phyloP scores from a whole-genome alignment of 306 rosid species.

The Begonia fuchsioides region DNA sequence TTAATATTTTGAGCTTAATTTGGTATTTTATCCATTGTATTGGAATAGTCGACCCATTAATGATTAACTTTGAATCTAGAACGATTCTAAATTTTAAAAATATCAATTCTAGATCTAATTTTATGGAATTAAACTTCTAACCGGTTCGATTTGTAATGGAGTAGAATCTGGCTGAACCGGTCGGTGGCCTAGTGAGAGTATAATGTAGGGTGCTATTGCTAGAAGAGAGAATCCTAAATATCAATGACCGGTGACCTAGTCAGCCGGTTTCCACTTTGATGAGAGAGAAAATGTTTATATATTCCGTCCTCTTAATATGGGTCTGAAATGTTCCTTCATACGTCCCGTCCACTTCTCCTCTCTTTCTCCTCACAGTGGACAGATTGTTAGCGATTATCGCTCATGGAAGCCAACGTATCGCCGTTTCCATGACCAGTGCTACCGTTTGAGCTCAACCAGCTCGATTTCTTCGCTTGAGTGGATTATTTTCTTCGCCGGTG shows the following conservation, averaged over 20 bases:
- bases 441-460: background rate
- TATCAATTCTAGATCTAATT: no score
- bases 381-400: slow-evolving; percentile 20
- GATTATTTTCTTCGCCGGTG: slow-evolving; percentile 18
- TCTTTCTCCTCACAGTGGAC: slow-evolving; percentile 16
- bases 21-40: no score
- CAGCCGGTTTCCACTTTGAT: slow-evolving; percentile 22
- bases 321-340: slow-evolving; percentile 35
- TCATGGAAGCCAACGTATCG: slow-evolving; percentile 2
- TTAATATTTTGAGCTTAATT: no score
- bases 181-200: slow-evolving; percentile 4
- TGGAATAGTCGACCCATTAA: no score
- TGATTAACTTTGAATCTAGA: no score
- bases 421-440: background rate
- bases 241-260: slow-evolving; percentile 42
- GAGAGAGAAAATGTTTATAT: slow-evolving; percentile 39
- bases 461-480: background rate
- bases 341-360: slow-evolving; percentile 22
- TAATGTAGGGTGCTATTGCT: no score
- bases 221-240: slow-evolving; percentile 13
- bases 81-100: no score
- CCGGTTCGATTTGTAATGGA: no score
- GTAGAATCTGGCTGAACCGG: slow-evolving; percentile 38
- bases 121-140: slow-evolving; percentile 9
- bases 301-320: slow-evolving; percentile 43